phyloP scores from a whole-genome alignment of 2,329 filamentous ascomycete genomes.

The Colletotrichum orbiculare region DNA sequence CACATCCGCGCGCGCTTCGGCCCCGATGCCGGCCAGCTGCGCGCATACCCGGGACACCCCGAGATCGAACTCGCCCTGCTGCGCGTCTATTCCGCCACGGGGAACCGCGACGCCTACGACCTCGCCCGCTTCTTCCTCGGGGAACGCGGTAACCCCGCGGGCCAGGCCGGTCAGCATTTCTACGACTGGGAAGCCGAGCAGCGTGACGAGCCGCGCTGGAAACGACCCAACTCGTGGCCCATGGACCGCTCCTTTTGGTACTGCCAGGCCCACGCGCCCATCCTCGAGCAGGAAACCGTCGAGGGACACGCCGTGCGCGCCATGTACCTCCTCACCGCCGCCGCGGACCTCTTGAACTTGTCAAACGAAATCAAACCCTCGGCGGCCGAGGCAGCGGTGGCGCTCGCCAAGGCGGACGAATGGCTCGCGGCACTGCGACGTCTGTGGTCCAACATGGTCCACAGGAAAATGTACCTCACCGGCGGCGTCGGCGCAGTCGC shows the following conservation, averaged over 20 bases:
- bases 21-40: slow-evolving; percentile 57
- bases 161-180: slow-evolving; percentile 61
- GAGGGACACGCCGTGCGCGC: slow-evolving; percentile 71
- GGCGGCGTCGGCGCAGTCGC: slow-evolving; percentile 68
- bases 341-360: slow-evolving; percentile 63
- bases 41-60: slow-evolving; percentile 71
- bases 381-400: slow-evolving; percentile 28
- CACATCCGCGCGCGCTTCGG: slow-evolving; percentile 65
- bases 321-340: slow-evolving; percentile 69
- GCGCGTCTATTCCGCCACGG: slow-evolving; percentile 47
- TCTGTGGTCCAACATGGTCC: slow-evolving; percentile 70
- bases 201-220: slow-evolving; percentile 47
- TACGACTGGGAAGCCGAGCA: slow-evolving; percentile 62
- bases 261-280: slow-evolving; percentile 66
- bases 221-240: slow-evolving; percentile 59
- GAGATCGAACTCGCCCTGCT: slow-evolving; percentile 61
- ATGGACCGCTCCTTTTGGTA: slow-evolving; percentile 57
- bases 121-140: slow-evolving; percentile 67
- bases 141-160: slow-evolving; percentile 63
- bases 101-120: slow-evolving; percentile 50
- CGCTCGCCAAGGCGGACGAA: slow-evolving; percentile 40
- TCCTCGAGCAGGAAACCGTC: slow-evolving; percentile 63
- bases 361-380: slow-evolving; percentile 40
- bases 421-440: slow-evolving; percentile 54
- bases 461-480: slow-evolving; percentile 71